Evolutionary conservation across 306 rosid genomes (phyloP).

Genomic region (Pueraria montana): DNA sequence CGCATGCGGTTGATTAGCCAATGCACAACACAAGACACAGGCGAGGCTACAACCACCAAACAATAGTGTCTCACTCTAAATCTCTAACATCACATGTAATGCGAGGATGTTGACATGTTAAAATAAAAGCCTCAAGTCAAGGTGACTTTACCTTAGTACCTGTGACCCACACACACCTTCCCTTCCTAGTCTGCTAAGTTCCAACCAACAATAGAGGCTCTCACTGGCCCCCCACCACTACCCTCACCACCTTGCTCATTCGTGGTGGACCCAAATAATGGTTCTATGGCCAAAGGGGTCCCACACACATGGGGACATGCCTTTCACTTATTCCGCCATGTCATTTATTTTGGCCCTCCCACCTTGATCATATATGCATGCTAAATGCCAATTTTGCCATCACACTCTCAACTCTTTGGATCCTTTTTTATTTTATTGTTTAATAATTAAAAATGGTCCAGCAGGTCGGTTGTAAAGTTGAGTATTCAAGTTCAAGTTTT

Average conservation of each 20-base stretch:
- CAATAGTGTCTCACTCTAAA: not conserved
- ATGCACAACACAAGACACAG: not conserved
- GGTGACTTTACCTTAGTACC: not conserved
- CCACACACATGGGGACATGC: conserved; percentile 51
- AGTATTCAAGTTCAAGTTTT: conserved; percentile 42
- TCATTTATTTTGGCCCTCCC: conserved; percentile 36
- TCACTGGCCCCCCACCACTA: conserved; percentile 46
- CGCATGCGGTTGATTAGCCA: conserved; percentile 10
- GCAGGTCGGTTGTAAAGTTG: conserved; percentile 39
- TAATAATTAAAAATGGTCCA: not conserved
- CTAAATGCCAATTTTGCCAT: conserved; percentile 38
- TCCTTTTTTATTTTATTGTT: not conserved
- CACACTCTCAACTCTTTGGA: not conserved
- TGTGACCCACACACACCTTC: conserved; percentile 52
- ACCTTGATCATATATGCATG: conserved; percentile 23
- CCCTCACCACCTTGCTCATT: conserved; percentile 20
- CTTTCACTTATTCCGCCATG: conserved; percentile 50
- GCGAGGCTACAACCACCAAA: conserved; percentile 29
- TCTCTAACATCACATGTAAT: conserved; percentile 22
- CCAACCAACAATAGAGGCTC: conserved; percentile 61
- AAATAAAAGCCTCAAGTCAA: conserved; percentile 4
- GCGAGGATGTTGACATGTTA: conserved; percentile 37
- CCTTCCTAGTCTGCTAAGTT: conserved; percentile 40
- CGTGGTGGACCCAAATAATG: conserved; percentile 42
- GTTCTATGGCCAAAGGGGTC: conserved; percentile 40